Percentiles rank a stretch among this genome's conserved stretches.
phyloP scores from a whole-genome alignment of 129 eudicot species.

The Calendula officinalis region DNA sequence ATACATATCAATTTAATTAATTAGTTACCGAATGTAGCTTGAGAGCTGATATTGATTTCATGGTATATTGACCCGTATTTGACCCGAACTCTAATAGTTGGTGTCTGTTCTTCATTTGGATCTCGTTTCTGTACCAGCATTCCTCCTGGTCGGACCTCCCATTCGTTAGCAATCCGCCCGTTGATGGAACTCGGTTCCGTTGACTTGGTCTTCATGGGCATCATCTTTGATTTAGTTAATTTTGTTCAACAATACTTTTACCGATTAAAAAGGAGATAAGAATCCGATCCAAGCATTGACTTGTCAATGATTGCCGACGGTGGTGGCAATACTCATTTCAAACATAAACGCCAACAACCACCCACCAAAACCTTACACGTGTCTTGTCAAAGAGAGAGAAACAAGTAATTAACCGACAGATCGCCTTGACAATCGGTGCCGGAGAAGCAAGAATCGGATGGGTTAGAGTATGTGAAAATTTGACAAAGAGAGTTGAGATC shows the following conservation, averaged over 20 bases:
- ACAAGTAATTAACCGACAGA: slow-evolving; percentile 25
- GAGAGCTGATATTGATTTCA: slow-evolving; percentile 70
- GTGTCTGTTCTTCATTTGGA: slow-evolving; percentile 53
- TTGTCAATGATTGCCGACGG: slow-evolving; percentile 14
- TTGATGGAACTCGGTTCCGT: slow-evolving; percentile 36
- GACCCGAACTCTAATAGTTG: slow-evolving; percentile 78
- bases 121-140: slow-evolving; percentile 66
- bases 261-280: background rate
- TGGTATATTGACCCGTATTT: slow-evolving; percentile 39
- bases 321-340: background rate
- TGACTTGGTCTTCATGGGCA: slow-evolving; percentile 60
- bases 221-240: slow-evolving; percentile 38
- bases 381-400: slow-evolving; percentile 18
- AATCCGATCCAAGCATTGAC: slow-evolving; percentile 18
- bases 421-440: slow-evolving; percentile 12
- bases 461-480: too few species aligned
- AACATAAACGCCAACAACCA: background rate
- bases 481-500: too few species aligned
- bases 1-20: background rate
- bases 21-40: slow-evolving; percentile 75
- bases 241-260: background rate
- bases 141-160: slow-evolving; percentile 62
- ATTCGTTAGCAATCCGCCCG: slow-evolving; percentile 36
- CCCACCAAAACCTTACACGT: slow-evolving; percentile 29
- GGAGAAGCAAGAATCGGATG: slow-evolving; percentile 2